A percentile compares a stretch with the other conserved stretches of the same genome.
phyloP scores from a whole-genome alignment of 768 basidiomycete genomes.

The Pleurotus tuber-regium region DNA sequence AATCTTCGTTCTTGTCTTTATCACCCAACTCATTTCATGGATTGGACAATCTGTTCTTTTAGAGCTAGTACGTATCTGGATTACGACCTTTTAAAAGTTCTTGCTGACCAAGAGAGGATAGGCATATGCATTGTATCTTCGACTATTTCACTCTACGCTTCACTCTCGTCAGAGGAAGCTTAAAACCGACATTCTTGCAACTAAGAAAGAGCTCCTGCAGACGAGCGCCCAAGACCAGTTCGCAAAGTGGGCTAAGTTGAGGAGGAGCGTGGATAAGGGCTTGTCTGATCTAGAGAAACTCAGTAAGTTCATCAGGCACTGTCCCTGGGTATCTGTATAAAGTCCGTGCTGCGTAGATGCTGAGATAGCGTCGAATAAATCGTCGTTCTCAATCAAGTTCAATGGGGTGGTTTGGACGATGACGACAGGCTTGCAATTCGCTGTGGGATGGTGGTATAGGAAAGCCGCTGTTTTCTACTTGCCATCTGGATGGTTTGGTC shows the following conservation, averaged over 20 bases:
- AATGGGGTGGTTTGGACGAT: constrained; percentile 72
- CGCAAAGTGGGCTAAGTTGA: constrained; percentile 95
- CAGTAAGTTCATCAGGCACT: constrained; percentile 44
- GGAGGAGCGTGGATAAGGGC: constrained; percentile 89
- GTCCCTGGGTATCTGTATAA: neutral
- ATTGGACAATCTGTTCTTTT: constrained; percentile 83
- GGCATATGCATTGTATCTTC: constrained; percentile 73
- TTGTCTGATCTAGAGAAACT: constrained; percentile 87
- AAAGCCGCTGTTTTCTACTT: constrained; percentile 91
- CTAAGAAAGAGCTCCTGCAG: constrained; percentile 81
- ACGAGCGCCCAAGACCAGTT: constrained; percentile 98
- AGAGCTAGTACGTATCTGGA: constrained; percentile 60
- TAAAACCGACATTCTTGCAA: constrained; percentile 74
- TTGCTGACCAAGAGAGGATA: no score
- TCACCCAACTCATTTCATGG: constrained; percentile 86
- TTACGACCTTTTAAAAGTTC: no score
- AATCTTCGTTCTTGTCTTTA: constrained; percentile 78
- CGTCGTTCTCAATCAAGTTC: constrained; percentile 69
- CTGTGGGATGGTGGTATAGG: constrained; percentile 90
- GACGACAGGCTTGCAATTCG: constrained; percentile 85
- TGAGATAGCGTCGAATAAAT: constrained; percentile 56
- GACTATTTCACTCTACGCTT: constrained; percentile 56
- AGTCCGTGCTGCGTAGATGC: constrained; percentile 47
- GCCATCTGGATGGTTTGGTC: constrained; percentile 88
- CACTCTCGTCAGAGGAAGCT: constrained; percentile 63